Conservation (phyloP, 2,329 filamentous ascomycete species). For the Epicoccum sorghinum region DNA sequence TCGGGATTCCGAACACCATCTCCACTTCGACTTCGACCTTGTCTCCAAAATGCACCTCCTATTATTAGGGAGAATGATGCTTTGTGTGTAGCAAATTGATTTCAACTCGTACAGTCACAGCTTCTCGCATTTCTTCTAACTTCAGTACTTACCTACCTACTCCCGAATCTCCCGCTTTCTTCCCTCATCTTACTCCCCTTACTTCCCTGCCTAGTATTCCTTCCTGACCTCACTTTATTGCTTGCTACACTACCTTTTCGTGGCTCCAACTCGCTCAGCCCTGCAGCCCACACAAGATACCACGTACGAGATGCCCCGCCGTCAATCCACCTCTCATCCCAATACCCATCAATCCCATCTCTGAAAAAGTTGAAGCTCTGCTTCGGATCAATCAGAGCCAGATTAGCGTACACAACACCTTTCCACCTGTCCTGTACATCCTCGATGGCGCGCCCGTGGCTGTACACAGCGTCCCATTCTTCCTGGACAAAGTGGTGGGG, state of each 20-base stretch:
- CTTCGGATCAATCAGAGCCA: conserved; percentile 75
- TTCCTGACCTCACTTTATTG: neutral
- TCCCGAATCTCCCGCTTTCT: too few species aligned
- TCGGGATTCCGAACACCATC: too few species aligned
- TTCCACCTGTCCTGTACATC: conserved; percentile 72
- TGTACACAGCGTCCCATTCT: conserved; percentile 72
- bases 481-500: conserved; percentile 72
- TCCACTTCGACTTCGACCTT: too few species aligned
- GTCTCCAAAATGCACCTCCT: too few species aligned
- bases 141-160: too few species aligned
- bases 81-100: too few species aligned
- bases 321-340: conserved; percentile 71
- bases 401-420: conserved; percentile 82
- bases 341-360: conserved; percentile 61
- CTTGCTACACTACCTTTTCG: neutral
- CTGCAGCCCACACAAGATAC: conserved; percentile 43
- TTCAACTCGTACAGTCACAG: too few species aligned
- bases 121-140: too few species aligned
- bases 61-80: too few species aligned
- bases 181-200: too few species aligned
- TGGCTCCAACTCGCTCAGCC: conserved; percentile 26
- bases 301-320: conserved; percentile 67
- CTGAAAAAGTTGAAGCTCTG: conserved; percentile 78
- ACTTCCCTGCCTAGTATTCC: too few species aligned
- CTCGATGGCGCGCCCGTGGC: conserved; percentile 62